These are phyloP conservation scores for Lojkania enalia DNA, from an alignment of 2,329 filamentous ascomycete genomes.

Conservation along the genomic window DNA sequence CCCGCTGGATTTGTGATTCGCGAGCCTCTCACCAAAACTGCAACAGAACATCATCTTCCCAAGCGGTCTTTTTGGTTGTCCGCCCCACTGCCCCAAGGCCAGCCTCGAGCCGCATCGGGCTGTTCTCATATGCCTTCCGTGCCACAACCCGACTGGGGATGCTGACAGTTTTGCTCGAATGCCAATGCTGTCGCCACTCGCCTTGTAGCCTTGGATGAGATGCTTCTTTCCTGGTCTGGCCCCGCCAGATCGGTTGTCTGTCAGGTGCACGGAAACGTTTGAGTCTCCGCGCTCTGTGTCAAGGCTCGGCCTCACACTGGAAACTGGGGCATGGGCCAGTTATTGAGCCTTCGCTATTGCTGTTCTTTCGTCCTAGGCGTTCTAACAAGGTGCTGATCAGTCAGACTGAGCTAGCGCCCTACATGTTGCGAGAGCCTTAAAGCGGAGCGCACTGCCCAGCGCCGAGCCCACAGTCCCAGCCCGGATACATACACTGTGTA, in stretches of 20 bases:
- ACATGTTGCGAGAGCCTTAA: slow-evolving; percentile 28
- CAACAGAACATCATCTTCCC: slow-evolving; percentile 29
- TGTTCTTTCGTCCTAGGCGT: slow-evolving; percentile 24
- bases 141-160: slow-evolving; percentile 13
- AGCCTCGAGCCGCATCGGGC: slow-evolving; percentile 38
- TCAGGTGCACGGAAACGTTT: slow-evolving; percentile 36
- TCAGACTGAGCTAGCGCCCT: slow-evolving; percentile 31
- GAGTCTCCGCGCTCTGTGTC: slow-evolving; percentile 36
- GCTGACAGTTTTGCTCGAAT: slow-evolving; percentile 21
- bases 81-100: slow-evolving; percentile 28
- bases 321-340: slow-evolving; percentile 35
- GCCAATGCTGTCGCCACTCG: slow-evolving; percentile 21
- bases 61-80: slow-evolving; percentile 17
- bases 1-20: slow-evolving; percentile 25
- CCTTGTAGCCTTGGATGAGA: slow-evolving; percentile 30
- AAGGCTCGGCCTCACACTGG: slow-evolving; percentile 28
- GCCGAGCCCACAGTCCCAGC: slow-evolving; percentile 31
- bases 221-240: slow-evolving; percentile 26
- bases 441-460: slow-evolving; percentile 31
- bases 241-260: slow-evolving; percentile 21
- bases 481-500: slow-evolving; percentile 7
- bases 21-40: slow-evolving; percentile 34
- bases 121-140: slow-evolving; percentile 10
- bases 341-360: slow-evolving; percentile 30
- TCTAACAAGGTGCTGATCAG: slow-evolving; percentile 32